These are phyloP conservation scores for Leccinum angustisporum DNA, from an alignment of 1,284 basidiomycete genomes.

Conservation along the genomic window DNA sequence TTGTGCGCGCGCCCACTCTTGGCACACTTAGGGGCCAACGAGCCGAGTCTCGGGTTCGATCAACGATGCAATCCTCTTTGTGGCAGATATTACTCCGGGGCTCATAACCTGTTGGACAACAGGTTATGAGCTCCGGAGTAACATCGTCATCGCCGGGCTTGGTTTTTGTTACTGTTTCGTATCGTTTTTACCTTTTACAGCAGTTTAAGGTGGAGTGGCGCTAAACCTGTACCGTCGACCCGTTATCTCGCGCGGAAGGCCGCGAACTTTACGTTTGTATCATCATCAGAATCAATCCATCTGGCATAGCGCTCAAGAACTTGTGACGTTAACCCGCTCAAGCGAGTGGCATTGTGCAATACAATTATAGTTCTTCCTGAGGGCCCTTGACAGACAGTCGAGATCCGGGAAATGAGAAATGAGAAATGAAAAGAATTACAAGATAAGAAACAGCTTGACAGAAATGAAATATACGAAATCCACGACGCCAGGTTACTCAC, in stretches of 20 bases:
- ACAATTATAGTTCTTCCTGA: not conserved
- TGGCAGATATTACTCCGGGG: conserved; percentile 25
- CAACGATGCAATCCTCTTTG: conserved; percentile 4
- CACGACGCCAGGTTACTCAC: conserved; percentile 12
- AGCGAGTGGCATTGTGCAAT: not conserved
- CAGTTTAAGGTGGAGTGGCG: not conserved
- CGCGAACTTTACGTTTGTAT: conserved; percentile 19
- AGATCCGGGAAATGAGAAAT: conserved; percentile 28
- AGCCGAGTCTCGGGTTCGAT: not conserved
- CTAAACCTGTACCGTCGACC: not conserved
- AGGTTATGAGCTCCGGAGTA: conserved; percentile 22
- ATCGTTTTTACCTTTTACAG: conserved; percentile 4
- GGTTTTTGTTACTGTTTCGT: conserved; percentile 6
- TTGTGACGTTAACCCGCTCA: conserved; percentile 16
- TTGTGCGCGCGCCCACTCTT: not conserved
- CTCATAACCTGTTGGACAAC: conserved; percentile 26
- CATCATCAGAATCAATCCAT: not conserved
- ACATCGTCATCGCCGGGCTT: conserved; percentile 10
- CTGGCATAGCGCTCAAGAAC: not conserved
- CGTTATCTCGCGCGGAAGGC: conserved; percentile 8
- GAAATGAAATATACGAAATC: conserved; percentile 13
- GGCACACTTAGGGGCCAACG: not conserved
- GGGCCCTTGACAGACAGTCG: conserved; percentile 1
- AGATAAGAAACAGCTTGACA: conserved; percentile 9
- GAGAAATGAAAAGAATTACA: conserved; percentile 1